Percentiles rank a stretch among this genome's conserved stretches.
Conservation (phyloP, 2,329 filamentous ascomycete genomes). For the Triangularia setosa region DNA sequence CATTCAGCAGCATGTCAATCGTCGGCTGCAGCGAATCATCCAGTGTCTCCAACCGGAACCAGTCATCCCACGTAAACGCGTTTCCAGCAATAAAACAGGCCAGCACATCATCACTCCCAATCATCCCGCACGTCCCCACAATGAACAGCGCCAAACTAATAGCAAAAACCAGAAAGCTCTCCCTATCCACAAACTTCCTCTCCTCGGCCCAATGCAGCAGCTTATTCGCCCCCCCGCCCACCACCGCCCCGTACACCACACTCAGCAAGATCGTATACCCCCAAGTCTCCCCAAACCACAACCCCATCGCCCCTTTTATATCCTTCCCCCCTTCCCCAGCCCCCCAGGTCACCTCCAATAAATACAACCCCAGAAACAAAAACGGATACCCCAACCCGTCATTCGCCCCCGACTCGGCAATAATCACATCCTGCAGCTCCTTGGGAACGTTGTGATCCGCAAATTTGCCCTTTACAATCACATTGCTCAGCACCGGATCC, state of each 20-base stretch:
- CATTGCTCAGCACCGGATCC: conserved; percentile 81
- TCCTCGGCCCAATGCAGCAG: conserved; percentile 81
- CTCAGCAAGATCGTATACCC: conserved; percentile 78
- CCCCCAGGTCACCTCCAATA: conserved; percentile 71
- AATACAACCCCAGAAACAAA: conserved; percentile 76
- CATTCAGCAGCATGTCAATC: conserved; percentile 90
- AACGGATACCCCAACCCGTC: conserved; percentile 89
- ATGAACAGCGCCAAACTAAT: conserved; percentile 84
- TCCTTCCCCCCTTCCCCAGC: conserved; percentile 49
- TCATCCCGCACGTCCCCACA: conserved; percentile 78
- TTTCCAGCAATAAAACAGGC: conserved; percentile 93
- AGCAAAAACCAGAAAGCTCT: conserved; percentile 84
- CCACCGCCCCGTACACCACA: conserved; percentile 67
- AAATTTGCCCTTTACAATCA: conserved; percentile 90
- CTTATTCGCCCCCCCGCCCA: conserved; percentile 79
- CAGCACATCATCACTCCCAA: conserved; percentile 84
- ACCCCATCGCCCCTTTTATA: conserved; percentile 62
- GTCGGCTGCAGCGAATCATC: conserved; percentile 93
- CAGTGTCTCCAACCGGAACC: conserved; percentile 80
- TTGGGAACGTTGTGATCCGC: conserved; percentile 86
- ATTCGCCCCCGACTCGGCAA: conserved; percentile 81
- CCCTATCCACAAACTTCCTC: conserved; percentile 75
- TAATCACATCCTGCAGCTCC: conserved; percentile 73
- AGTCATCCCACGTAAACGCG: conserved; percentile 87
- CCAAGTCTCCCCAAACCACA: conserved; percentile 86